These are phyloP conservation scores for Ascocoryne sarcoides DNA, from an alignment of 2,329 filamentous ascomycete species.

Conservation along the genomic window DNA sequence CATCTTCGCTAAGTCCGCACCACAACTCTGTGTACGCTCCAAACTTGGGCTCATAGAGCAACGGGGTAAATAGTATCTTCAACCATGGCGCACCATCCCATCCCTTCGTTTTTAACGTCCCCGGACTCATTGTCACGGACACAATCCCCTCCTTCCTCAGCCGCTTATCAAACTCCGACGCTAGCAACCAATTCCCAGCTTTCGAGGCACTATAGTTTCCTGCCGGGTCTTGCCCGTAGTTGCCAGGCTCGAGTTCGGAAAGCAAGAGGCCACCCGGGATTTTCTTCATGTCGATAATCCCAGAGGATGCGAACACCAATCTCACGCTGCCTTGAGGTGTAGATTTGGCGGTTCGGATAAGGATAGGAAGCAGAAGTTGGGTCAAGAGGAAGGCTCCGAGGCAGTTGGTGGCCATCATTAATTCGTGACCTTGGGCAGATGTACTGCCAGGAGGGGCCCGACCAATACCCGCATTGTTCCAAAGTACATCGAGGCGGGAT, in stretches of 20 bases:
- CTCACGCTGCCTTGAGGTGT: constrained; percentile 9
- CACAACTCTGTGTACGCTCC: constrained; percentile 20
- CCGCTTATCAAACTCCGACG: constrained; percentile 8
- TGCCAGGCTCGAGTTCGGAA: constrained; percentile 5
- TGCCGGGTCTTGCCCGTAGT: not conserved
- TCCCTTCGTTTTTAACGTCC: constrained; percentile 10
- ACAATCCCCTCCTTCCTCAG: constrained; percentile 8
- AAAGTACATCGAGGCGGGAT: constrained; percentile 32
- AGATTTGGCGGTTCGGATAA: constrained; percentile 6
- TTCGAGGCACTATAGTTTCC: constrained; percentile 16
- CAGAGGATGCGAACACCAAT: constrained; percentile 15
- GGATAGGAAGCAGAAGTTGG: constrained; percentile 24
- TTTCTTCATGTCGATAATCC: constrained; percentile 9
- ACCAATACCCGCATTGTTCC: constrained; percentile 32
- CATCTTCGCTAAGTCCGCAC: constrained; percentile 11
- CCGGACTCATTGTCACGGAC: constrained; percentile 11
- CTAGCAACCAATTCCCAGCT: constrained; percentile 15
- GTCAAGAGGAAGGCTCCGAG: constrained; percentile 31
- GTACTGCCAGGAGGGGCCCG: constrained; percentile 21
- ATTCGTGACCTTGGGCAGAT: constrained; percentile 27
- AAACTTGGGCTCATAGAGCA: constrained; percentile 12
- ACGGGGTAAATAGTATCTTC: constrained; percentile 2
- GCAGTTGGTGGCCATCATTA: constrained; percentile 30
- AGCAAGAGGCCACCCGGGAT: constrained; percentile 10
- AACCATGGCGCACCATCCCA: constrained; percentile 4